These are phyloP conservation scores for Ottelia alismoides DNA, from an alignment of 106 monocot genomes.

Conservation along the genomic window DNA sequence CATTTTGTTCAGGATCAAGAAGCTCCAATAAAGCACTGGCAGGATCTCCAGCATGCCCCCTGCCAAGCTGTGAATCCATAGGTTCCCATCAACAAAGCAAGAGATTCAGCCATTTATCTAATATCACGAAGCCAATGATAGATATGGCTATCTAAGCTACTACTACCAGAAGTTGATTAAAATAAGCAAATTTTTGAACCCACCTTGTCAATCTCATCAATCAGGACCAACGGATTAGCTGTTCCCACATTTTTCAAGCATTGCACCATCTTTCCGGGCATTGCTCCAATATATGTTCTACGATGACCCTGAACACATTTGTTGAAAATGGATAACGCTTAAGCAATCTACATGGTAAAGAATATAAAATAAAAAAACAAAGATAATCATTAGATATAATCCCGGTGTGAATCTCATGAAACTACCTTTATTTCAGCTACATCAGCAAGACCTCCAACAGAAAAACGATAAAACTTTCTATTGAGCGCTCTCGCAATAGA, in stretches of 20 bases:
- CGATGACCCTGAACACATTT: slow-evolving; percentile 93
- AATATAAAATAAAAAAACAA: too few species aligned
- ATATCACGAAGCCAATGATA: too few species aligned
- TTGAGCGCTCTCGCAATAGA: slow-evolving; percentile 86
- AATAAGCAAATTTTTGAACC: background rate
- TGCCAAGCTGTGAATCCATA: slow-evolving; percentile 92
- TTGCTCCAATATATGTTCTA: slow-evolving; percentile 96
- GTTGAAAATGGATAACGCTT: too few species aligned
- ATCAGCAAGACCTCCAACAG: slow-evolving; percentile 93
- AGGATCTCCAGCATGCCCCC: slow-evolving; percentile 97
- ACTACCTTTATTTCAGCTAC: slow-evolving; percentile 98
- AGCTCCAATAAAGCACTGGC: slow-evolving; percentile 97
- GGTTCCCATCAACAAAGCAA: too few species aligned
- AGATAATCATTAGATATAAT: too few species aligned
- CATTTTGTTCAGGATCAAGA: slow-evolving; percentile 98
- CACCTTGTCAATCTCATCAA: slow-evolving; percentile 99
- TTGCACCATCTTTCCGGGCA: slow-evolving; percentile 99
- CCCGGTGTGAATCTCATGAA: too few species aligned
- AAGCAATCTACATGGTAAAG: too few species aligned
- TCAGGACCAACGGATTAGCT: slow-evolving; percentile 87
- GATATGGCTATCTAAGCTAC: background rate
- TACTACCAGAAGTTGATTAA: background rate
- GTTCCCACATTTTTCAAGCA: slow-evolving; percentile 96
- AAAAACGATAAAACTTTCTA: slow-evolving; percentile 77
- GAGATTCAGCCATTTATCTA: too few species aligned